Conservation (phyloP, 345 rosid genomes). For the Chamaenerion angustifolium region DNA sequence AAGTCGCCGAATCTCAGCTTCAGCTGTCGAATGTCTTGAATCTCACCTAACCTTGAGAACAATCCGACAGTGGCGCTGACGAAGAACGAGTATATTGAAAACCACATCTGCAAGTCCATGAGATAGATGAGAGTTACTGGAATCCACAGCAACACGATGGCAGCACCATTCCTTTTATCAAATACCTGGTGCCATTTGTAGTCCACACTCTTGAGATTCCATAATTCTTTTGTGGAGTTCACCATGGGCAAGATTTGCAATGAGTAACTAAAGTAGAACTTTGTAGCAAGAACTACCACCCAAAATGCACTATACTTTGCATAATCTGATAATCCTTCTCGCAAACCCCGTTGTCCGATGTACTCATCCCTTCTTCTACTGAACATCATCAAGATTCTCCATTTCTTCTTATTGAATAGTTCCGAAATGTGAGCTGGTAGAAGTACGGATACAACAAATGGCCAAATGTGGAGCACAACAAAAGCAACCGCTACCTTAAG, state of each 20-base stretch:
- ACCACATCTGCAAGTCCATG: constrained; percentile 96
- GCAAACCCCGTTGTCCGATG: constrained; percentile 60
- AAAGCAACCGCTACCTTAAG: constrained; percentile 52
- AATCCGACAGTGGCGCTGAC: constrained; percentile 72
- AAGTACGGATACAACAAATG: constrained; percentile 47
- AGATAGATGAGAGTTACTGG: constrained; percentile 67
- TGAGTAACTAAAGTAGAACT: constrained; percentile 66
- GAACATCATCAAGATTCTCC: constrained; percentile 33
- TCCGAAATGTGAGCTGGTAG: constrained; percentile 46
- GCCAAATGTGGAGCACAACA: constrained; percentile 54
- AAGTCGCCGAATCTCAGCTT: constrained; percentile 75
- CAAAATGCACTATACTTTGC: constrained; percentile 63
- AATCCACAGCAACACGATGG: constrained; percentile 59
- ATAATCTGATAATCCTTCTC: constrained; percentile 52
- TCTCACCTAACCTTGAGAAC: constrained; percentile 76
- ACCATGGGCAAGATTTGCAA: constrained; percentile 79
- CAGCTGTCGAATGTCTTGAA: constrained; percentile 64
- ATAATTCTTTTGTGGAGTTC: constrained; percentile 37
- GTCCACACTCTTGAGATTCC: constrained; percentile 18
- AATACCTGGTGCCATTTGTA: constrained; percentile 55
- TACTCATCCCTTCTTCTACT: constrained; percentile 35
- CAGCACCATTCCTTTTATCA: constrained; percentile 38
- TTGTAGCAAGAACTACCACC: constrained; percentile 57
- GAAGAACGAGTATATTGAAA: constrained; percentile 44
- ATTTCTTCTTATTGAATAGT: constrained; percentile 47